Percentiles rank a stretch among this genome's conserved stretches.
Conservation (phyloP, 345 rosid genomes). For the Citrus reticulata region DNA sequence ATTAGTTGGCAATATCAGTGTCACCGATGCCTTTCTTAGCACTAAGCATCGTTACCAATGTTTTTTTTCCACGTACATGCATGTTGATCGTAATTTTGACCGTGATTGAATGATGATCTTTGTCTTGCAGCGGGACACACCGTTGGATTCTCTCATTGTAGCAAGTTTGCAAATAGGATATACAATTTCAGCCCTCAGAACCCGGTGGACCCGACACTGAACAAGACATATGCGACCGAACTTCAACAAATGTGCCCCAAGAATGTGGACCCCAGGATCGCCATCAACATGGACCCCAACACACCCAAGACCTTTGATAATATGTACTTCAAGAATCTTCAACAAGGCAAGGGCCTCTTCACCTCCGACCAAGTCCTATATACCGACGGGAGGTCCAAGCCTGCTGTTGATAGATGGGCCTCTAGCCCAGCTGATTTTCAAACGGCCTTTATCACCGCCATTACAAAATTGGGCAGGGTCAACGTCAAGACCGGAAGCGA, state of each 20-base stretch:
- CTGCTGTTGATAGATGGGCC: conserved; percentile 70
- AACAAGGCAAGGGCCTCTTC: conserved; percentile 65
- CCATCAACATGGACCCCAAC: conserved; percentile 73
- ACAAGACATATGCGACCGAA: conserved; percentile 47
- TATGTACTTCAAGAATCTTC: conserved; percentile 61
- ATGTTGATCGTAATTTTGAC: not conserved
- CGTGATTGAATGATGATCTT: not conserved
- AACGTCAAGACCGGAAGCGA: conserved; percentile 55
- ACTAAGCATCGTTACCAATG: too few relatives aligned
- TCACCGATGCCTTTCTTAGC: too few relatives aligned
- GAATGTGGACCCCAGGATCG: conserved; percentile 64
- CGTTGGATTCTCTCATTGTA: conserved; percentile 75
- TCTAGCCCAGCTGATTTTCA: conserved; percentile 33
- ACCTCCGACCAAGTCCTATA: conserved; percentile 76
- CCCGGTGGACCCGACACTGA: conserved; percentile 60
- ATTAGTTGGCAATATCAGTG: too few relatives aligned
- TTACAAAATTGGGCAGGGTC: conserved; percentile 71
- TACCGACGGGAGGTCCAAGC: conserved; percentile 53
- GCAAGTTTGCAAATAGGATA: conserved; percentile 49
- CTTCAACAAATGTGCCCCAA: conserved; percentile 65
- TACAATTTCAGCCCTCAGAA: conserved; percentile 48
- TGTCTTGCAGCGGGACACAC: conserved; percentile 70
- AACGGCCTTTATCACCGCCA: conserved; percentile 51
- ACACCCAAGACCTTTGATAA: conserved; percentile 68
- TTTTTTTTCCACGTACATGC: too few relatives aligned